These are phyloP conservation scores for Teunomyces gatunensis DNA, from an alignment of 805 yeast genomes.

Conservation along the genomic window DNA sequence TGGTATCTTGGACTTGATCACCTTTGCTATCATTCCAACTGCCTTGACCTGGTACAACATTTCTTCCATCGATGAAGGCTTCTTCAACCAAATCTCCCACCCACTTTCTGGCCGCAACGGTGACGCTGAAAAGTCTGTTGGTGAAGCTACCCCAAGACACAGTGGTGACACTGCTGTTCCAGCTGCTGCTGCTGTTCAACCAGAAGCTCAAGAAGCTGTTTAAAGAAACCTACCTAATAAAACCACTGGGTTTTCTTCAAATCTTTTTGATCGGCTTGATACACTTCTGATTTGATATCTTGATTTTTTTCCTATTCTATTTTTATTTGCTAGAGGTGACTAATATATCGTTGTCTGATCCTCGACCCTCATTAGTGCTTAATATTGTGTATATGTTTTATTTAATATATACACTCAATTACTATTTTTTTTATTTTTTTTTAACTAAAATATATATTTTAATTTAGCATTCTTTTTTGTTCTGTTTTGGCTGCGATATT, in stretches of 20 bases:
- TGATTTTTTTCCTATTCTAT: not conserved
- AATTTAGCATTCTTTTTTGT: too few species aligned
- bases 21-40: conserved; percentile 43
- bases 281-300: not conserved
- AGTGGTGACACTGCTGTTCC: conserved; percentile 46
- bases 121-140: conserved; percentile 19
- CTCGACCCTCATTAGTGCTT: not conserved
- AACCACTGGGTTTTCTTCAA: not conserved
- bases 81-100: conserved; percentile 19
- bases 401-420: not conserved
- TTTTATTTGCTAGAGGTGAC: not conserved
- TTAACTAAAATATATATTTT: not conserved
- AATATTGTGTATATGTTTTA: not conserved
- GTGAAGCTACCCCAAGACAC: conserved; percentile 35
- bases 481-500: not conserved
- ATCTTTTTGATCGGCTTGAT: not conserved
- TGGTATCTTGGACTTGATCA: conserved; percentile 54
- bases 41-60: conserved; percentile 29
- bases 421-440: not conserved
- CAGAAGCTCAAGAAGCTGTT: not conserved
- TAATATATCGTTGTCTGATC: not conserved
- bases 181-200: conserved; percentile 6
- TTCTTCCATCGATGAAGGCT: conserved; percentile 24
- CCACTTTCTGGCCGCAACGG: conserved; percentile 3
- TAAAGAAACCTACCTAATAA: not conserved